Evolutionary conservation across 2,329 filamentous ascomycete genomes (phyloP).

Genomic region (Diaporthe ampelina): DNA sequence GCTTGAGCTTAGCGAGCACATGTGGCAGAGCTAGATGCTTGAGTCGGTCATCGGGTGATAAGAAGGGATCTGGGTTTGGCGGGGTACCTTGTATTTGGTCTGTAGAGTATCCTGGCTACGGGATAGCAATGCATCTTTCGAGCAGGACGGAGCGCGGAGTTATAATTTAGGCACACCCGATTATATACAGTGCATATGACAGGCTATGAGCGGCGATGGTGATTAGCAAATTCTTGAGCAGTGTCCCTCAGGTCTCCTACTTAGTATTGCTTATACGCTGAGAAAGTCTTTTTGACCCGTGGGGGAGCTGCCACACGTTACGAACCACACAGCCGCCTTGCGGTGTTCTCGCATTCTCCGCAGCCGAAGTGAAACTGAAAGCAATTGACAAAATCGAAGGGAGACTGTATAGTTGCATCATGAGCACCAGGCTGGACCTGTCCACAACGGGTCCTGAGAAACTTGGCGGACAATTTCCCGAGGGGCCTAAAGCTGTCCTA

Average conservation of each 20-base stretch:
- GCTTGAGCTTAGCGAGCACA: slow-evolving; percentile 77
- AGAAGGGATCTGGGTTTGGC: neutral
- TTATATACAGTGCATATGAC: neutral
- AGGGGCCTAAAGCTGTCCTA: no score
- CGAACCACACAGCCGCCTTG: no score
- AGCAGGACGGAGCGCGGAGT: slow-evolving; percentile 34
- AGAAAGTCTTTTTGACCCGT: neutral
- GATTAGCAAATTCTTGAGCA: neutral
- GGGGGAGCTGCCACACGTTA: no score
- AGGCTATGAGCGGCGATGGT: neutral
- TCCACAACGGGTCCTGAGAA: no score
- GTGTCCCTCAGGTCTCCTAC: no score
- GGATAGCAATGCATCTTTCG: slow-evolving; percentile 21
- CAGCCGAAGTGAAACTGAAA: no score
- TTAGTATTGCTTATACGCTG: no score
- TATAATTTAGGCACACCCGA: slow-evolving; percentile 22
- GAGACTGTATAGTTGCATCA: no score
- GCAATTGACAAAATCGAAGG: no score
- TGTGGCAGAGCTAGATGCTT: slow-evolving; percentile 70
- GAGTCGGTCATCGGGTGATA: neutral
- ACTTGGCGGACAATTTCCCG: no score
- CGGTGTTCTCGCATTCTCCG: no score
- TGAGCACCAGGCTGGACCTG: no score
- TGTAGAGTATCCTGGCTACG: neutral
- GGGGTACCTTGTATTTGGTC: neutral